Evolutionary conservation across 2,329 filamentous ascomycete genomes (phyloP).

Genomic region (Aspergillus neotritici): DNA sequence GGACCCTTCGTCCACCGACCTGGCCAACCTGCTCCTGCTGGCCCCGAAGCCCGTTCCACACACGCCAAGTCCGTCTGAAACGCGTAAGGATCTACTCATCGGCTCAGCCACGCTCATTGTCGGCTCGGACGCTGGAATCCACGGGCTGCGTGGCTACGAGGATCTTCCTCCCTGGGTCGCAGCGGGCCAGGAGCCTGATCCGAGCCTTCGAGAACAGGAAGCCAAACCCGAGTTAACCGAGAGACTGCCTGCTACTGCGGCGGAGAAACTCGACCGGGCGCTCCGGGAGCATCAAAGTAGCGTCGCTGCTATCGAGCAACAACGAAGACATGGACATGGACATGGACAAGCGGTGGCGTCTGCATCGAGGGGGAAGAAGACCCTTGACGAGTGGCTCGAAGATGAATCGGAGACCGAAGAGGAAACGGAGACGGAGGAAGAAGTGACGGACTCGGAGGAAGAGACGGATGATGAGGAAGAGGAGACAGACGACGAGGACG

Average conservation of each 20-base stretch:
- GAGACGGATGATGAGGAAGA: slow-evolving; percentile 47
- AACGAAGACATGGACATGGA: slow-evolving; percentile 11
- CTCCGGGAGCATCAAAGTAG: slow-evolving; percentile 38
- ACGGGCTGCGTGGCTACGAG: slow-evolving; percentile 73
- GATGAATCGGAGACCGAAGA: slow-evolving; percentile 52
- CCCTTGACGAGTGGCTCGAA: slow-evolving; percentile 86
- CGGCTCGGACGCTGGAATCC: slow-evolving; percentile 66
- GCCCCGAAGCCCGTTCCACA: slow-evolving; percentile 93
- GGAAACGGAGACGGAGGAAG: slow-evolving; percentile 47
- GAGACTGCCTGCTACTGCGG: slow-evolving; percentile 33
- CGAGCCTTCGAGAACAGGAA: slow-evolving; percentile 61
- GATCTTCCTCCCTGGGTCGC: slow-evolving; percentile 78
- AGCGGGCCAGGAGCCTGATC: slow-evolving; percentile 72
- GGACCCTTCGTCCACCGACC: slow-evolving; percentile 67
- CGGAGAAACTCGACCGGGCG: slow-evolving; percentile 39
- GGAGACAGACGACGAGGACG: slow-evolving; percentile 48
- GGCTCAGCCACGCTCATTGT: slow-evolving; percentile 83
- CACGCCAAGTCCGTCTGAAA: slow-evolving; percentile 81
- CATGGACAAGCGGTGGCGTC: slow-evolving; percentile 13
- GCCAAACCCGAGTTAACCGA: slow-evolving; percentile 32
- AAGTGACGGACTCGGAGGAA: slow-evolving; percentile 49
- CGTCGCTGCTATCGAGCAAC: slow-evolving; percentile 15
- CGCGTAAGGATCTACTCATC: slow-evolving; percentile 67
- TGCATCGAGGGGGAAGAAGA: slow-evolving; percentile 59
- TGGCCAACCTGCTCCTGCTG: slow-evolving; percentile 83